Conservation (phyloP, 2,329 filamentous ascomycete genomes). For the Xylaria multiplex region DNA sequence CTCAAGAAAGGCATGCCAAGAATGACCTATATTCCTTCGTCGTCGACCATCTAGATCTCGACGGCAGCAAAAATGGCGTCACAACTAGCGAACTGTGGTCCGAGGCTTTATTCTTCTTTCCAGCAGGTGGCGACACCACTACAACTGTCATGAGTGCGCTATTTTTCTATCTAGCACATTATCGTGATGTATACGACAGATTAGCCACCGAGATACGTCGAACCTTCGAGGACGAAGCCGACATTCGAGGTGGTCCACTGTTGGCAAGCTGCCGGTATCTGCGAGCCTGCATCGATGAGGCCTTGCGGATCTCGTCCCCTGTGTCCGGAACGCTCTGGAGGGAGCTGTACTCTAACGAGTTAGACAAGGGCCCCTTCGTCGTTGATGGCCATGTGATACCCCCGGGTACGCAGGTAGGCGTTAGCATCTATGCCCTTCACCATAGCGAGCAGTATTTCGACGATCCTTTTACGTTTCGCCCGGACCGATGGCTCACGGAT, state of each 20-base stretch:
- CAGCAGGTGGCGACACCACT: conserved; percentile 23
- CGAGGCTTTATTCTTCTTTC: conserved; percentile 32
- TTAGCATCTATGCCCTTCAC: conserved; percentile 25
- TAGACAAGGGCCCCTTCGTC: conserved; percentile 1
- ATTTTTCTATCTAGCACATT: conserved; percentile 9
- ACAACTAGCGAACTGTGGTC: conserved; percentile 32
- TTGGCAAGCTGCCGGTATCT: conserved; percentile 17
- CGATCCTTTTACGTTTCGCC: conserved; percentile 6
- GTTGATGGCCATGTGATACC: conserved; percentile 28
- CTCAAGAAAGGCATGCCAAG: conserved; percentile 31
- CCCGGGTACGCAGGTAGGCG: conserved; percentile 6
- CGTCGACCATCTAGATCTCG: conserved; percentile 21
- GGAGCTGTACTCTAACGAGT: not conserved
- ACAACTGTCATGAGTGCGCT: not conserved
- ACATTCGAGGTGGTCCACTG: not conserved
- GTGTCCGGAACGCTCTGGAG: conserved; percentile 12
- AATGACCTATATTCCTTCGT: conserved; percentile 37
- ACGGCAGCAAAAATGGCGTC: not conserved
- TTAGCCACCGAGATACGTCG: conserved; percentile 4
- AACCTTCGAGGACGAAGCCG: not conserved
- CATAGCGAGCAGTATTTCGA: conserved; percentile 28
- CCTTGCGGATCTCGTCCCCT: conserved; percentile 11
- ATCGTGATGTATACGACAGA: not conserved
- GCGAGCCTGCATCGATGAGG: conserved; percentile 23
- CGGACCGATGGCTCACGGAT: conserved; percentile 13